Evolutionary conservation across 164 flowering plant species (phyloP).

Genomic region (Umbellularia californica): DNA sequence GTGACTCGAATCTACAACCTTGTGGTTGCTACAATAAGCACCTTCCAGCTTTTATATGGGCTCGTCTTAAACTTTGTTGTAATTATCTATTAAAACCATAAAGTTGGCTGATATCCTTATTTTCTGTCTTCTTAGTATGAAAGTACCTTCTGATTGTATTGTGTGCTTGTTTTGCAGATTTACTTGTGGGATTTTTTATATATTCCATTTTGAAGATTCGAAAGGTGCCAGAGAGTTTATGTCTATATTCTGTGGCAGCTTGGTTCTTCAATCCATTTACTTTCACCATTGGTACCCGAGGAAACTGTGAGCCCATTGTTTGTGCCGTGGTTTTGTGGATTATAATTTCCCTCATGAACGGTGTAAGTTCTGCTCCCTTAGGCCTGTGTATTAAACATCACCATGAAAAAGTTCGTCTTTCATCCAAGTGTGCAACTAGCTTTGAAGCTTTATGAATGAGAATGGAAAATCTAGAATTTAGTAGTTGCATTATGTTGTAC

Average conservation of each 20-base stretch:
- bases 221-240: constrained; percentile 64
- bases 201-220: constrained; percentile 60
- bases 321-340: constrained; percentile 89
- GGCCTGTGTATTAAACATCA: not conserved
- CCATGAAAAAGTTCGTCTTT: not conserved
- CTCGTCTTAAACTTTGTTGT: not conserved
- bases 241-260: constrained; percentile 50
- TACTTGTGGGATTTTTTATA: constrained; percentile 72
- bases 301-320: constrained; percentile 93
- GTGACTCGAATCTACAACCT: no score
- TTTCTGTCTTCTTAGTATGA: not conserved
- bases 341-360: constrained; percentile 72
- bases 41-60: no score
- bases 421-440: not conserved
- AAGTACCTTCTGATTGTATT: not conserved
- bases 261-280: constrained; percentile 98
- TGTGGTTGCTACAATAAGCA: no score
- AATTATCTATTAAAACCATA: not conserved
- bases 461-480: not conserved
- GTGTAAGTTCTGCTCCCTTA: constrained; percentile 40
- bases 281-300: constrained; percentile 95
- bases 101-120: not conserved
- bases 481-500: no score
- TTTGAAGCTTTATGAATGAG: not conserved
- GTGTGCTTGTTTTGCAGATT: constrained; percentile 41